phyloP scores from a whole-genome alignment of 177 flowering plant genomes.

The Tripterygium wilfordii region DNA sequence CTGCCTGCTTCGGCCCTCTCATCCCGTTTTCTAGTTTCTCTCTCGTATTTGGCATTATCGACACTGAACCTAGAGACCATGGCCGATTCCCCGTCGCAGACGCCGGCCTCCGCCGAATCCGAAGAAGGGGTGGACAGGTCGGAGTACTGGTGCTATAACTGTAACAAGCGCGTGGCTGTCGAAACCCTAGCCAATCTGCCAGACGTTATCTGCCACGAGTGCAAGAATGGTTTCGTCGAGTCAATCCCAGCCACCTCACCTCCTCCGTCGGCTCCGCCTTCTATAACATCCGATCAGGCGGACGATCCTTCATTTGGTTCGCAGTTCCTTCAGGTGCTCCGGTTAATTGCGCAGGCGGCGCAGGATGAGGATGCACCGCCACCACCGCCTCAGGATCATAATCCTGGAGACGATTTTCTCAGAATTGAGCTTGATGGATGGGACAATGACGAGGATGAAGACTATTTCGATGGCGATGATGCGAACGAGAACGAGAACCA shows the following conservation, averaged over 20 bases:
- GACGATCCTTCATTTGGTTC: slow-evolving; percentile 40
- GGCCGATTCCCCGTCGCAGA: slow-evolving; percentile 42
- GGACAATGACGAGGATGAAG: slow-evolving; percentile 37
- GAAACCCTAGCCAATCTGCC: slow-evolving; percentile 49
- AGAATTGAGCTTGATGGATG: slow-evolving; percentile 70
- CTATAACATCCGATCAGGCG: slow-evolving; percentile 15
- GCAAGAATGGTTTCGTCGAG: slow-evolving; percentile 79
- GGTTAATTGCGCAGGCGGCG: slow-evolving; percentile 49
- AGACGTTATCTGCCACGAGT: slow-evolving; percentile 63
- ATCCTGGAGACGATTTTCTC: slow-evolving; percentile 53
- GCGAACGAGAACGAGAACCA: slow-evolving; percentile 18
- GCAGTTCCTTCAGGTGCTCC: slow-evolving; percentile 61
- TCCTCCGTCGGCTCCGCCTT: slow-evolving; percentile 15
- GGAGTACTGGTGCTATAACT: slow-evolving; percentile 71
- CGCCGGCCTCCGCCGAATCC: slow-evolving; percentile 11
- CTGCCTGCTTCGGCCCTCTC: too few relatives aligned
- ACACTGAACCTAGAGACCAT: slow-evolving; percentile 15
- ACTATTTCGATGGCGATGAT: slow-evolving; percentile 15
- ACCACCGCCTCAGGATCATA: slow-evolving; percentile 20
- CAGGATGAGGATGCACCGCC: slow-evolving; percentile 43
- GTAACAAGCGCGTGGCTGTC: slow-evolving; percentile 65
- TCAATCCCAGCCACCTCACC: slow-evolving; percentile 24
- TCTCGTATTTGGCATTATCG: too few relatives aligned
- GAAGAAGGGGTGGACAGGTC: slow-evolving; percentile 2
- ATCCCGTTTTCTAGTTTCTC: too few relatives aligned